Base-by-base conservation (phyloP, 441 rosid genomes). In the Erysimum cheiri region DNA sequence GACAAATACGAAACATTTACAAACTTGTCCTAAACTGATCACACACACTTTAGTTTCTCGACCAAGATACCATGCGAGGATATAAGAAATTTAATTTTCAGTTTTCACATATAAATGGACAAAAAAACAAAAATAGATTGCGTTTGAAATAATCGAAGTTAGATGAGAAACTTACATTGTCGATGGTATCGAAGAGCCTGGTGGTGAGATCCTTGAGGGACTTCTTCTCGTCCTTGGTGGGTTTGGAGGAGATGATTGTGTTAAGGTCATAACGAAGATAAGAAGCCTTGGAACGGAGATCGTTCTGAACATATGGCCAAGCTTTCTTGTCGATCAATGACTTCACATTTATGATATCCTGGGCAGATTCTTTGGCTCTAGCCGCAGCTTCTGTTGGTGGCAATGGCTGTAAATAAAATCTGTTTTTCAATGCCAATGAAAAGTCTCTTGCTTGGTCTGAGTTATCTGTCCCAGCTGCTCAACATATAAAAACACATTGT, bases 251-350 rank as follows among this genome's bases (percentile, higher is more conserved):
- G 29, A 94, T 86, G 55, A 94, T 71, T 8, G 98, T 94, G 84
- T 94, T 94, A 69, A 94, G 97, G 33, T 92, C 99, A 55, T 50
- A 94, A 47, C 98, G 98, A 64, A 94, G 98, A 59, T 87, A 88
- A 31, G 44, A 64, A 7, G 98, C 87, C 81, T 10, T 88, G 44
- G 81, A 83, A 48, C 98, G 97, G 55, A 94, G 99, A 71, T 92
- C 96, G 56, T 87, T 92, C 60, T 80, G 86, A 68, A 94, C 98
- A 67, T 85, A 92, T 0, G 99, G 96, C 99, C 97, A 94, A 4
- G 92, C 91, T 77, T 90, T 94, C 82, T 88, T 88, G 76, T 94
- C 98, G 28, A 94, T 94, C 52, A 82, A 60, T 9, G 59, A 39
- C 85, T 94, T 94, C 64, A 94, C 98, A 43, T 78, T 72, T 15